Percentiles rank a stretch among this genome's conserved stretches.
Evolutionary conservation across 2,329 filamentous ascomycete genomes (phyloP).

Genomic region (Xylariaceae sp.): DNA sequence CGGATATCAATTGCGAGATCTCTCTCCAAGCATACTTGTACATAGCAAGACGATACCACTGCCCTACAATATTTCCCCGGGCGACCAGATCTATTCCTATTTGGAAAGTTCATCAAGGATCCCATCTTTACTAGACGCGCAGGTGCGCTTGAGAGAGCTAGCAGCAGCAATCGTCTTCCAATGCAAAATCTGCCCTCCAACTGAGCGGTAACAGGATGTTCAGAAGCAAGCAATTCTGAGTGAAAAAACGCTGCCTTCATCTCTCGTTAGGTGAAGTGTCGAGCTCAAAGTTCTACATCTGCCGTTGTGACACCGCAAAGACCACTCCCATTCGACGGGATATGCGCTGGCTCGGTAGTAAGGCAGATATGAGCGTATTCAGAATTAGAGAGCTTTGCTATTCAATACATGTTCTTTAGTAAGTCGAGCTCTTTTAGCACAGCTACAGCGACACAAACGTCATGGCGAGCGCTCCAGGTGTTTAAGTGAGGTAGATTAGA

Average conservation of each 20-base stretch:
- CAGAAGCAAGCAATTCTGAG: background rate
- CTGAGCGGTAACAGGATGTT: background rate
- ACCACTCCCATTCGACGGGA: no score
- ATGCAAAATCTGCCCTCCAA: constrained; percentile 1
- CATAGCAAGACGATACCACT: constrained; percentile 41
- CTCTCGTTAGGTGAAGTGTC: background rate
- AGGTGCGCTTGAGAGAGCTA: constrained; percentile 18
- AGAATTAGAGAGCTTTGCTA: background rate
- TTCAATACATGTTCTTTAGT: no score
- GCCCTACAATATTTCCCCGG: constrained; percentile 21
- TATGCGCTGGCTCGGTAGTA: no score
- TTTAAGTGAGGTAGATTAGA: no score
- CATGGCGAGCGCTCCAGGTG: no score
- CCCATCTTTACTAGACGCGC: constrained; percentile 23
- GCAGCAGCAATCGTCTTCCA: constrained; percentile 7
- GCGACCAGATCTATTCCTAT: constrained; percentile 20
- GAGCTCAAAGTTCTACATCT: background rate
- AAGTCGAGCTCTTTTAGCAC: no score
- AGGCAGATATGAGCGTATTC: background rate
- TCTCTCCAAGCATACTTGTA: constrained; percentile 33
- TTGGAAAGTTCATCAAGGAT: constrained; percentile 12
- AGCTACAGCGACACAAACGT: no score
- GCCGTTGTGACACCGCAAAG: background rate
- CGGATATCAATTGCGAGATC: constrained; percentile 22
- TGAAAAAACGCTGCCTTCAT: background rate